These are phyloP conservation scores for Paraglomus brasilianum DNA, from an alignment of 192 early-diverging fungal species.

Conservation along the genomic window DNA sequence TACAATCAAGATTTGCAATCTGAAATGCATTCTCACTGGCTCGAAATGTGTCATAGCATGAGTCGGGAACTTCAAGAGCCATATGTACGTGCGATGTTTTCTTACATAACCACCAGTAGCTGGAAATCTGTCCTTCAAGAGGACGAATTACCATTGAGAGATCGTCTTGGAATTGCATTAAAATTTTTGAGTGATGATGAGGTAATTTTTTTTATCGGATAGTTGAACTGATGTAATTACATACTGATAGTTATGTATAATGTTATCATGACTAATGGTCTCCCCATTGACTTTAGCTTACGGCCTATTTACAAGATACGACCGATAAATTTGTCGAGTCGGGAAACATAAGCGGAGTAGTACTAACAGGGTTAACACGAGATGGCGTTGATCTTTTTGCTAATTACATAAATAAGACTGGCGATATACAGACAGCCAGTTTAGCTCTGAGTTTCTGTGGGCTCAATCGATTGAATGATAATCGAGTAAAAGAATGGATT, in stretches of 20 bases:
- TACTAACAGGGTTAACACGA: constrained; percentile 77
- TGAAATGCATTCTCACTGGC: constrained; percentile 47
- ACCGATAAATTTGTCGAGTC: constrained; percentile 50
- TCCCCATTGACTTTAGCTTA: constrained; percentile 47
- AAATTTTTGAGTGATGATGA: constrained; percentile 80
- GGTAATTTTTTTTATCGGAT: constrained; percentile 41
- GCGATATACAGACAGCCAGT: constrained; percentile 89
- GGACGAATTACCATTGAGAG: constrained; percentile 68
- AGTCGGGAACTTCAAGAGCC: constrained; percentile 64
- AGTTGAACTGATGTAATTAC: neutral
- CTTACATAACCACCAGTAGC: constrained; percentile 76
- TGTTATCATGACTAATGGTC: constrained; percentile 10
- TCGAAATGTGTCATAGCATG: constrained; percentile 59
- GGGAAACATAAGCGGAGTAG: constrained; percentile 80
- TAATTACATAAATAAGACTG: constrained; percentile 77
- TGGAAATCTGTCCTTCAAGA: constrained; percentile 79
- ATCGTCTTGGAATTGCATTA: constrained; percentile 81
- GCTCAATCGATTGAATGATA: constrained; percentile 58
- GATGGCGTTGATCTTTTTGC: constrained; percentile 73
- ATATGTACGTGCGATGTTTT: constrained; percentile 86
- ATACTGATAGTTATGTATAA: constrained; percentile 12
- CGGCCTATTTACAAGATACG: constrained; percentile 56
- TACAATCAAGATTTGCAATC: constrained; percentile 35
- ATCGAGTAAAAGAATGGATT: constrained; percentile 68
- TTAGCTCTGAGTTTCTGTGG: constrained; percentile 65